phyloP scores from a whole-genome alignment of 1,284 basidiomycete genomes.

The Tilletiopsis washingtonensis region DNA sequence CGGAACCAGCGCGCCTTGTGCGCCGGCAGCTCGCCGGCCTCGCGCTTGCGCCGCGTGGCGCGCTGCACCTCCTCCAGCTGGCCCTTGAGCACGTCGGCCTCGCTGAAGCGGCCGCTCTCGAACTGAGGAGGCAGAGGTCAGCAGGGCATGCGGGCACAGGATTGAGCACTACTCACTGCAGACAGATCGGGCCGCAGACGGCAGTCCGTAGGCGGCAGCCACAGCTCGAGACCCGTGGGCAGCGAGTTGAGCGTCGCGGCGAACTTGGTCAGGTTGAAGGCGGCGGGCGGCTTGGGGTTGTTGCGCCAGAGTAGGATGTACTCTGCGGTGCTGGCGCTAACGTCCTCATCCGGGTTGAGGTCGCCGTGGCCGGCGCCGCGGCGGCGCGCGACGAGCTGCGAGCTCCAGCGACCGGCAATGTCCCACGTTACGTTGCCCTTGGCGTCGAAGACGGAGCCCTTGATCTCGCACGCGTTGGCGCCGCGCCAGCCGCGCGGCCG shows the following conservation, averaged over 20 bases:
- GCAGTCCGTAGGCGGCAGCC: slow-evolving; percentile 84
- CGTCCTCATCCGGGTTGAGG: slow-evolving; percentile 63
- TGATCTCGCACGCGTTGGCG: slow-evolving; percentile 83
- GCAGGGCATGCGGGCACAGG: not conserved
- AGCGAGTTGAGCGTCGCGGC: slow-evolving; percentile 79
- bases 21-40: slow-evolving; percentile 63
- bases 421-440: slow-evolving; percentile 68
- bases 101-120: slow-evolving; percentile 79
- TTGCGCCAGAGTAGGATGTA: slow-evolving; percentile 87
- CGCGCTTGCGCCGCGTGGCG: slow-evolving; percentile 64
- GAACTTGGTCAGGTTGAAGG: slow-evolving; percentile 78
- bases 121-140: slow-evolving; percentile 50
- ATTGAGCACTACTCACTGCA: slow-evolving; percentile 49
- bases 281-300: slow-evolving; percentile 56
- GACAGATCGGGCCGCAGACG: slow-evolving; percentile 85
- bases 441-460: slow-evolving; percentile 68
- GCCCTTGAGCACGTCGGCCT: slow-evolving; percentile 78
- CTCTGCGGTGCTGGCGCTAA: slow-evolving; percentile 51
- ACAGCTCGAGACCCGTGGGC: slow-evolving; percentile 64
- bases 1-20: slow-evolving; percentile 63
- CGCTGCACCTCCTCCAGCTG: slow-evolving; percentile 84
- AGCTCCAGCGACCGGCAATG: slow-evolving; percentile 92
- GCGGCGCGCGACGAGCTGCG: slow-evolving; percentile 78
- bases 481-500: slow-evolving; percentile 93
- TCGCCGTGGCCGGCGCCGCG: slow-evolving; percentile 60